Evolutionary conservation across 495 filamentous ascomycete genomes (phyloP), one percentile per base, ranked within the genome.

Genomic region (Hyaloscypha hepaticicola): DNA sequence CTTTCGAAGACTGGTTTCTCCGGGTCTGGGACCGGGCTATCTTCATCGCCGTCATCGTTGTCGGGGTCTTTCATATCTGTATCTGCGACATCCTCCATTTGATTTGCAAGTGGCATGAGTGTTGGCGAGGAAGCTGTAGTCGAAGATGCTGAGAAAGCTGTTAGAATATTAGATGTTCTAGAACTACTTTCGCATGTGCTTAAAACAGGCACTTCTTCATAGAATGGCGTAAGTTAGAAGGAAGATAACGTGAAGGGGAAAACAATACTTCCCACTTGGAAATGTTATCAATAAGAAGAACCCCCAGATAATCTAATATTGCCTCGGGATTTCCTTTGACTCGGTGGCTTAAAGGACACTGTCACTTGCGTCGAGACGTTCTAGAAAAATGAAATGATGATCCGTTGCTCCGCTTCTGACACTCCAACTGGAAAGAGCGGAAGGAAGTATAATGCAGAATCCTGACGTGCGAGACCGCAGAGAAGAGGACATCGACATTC

Each of bases 1-100:
- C 88, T 79, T 22, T 77, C 70, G 58, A 95, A 90, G 25, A 95
- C 81, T 3, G 89, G 89, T 14, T 75, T 65, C 24, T 67, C 73
- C 48, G 52, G 62, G 27, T 77, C 69, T 7, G 76, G 72, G 28
- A 77, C 31, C 27, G 38, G 14, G 22, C 25, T 74, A 21, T 83
- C 77, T 45, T 56, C 49, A 21, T 64, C 64, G 11, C 57, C 41
- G 3, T 55, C 50, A 12, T 31, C 56, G 38, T 4, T 11, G 38
- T 45, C 38, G 4, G 38, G 9, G 38, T 45, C 38, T 11, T 45
- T 3, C 38, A 45, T 45, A 45, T 45, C 38, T 16, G 16, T 19
- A 45, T 33, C 31, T 33, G 31, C 12, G 31, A 16, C 4, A 16
- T 45, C 38, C 11, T 45, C 33, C 48, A 24, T 11, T 48, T 3